phyloP scores from a whole-genome alignment of 1,284 basidiomycete species.

The Erythrobasidium hasegawianum region DNA sequence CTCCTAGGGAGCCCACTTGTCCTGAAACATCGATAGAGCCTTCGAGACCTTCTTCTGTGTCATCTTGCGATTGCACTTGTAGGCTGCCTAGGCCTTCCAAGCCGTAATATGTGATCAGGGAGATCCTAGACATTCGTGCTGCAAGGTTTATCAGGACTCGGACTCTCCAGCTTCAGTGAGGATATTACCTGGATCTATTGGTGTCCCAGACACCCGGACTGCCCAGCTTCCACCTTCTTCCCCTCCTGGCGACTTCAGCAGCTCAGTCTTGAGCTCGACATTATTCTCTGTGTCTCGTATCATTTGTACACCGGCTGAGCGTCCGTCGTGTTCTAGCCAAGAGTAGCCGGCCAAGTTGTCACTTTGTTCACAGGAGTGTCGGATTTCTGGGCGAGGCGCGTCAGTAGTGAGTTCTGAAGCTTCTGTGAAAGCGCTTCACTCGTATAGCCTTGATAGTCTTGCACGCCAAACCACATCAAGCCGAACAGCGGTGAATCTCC shows the following conservation, averaged over 20 bases:
- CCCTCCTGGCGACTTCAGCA: conserved; percentile 74
- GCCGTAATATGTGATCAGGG: conserved; percentile 78
- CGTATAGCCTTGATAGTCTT: conserved; percentile 57
- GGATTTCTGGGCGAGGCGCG: conserved; percentile 56
- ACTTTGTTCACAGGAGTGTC: conserved; percentile 83
- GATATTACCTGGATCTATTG: conserved; percentile 61
- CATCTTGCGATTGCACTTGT: conserved; percentile 67
- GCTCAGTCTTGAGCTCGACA: conserved; percentile 75
- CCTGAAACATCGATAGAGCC: conserved; percentile 69
- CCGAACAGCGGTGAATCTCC: conserved; percentile 86
- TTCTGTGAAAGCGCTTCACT: conserved; percentile 2
- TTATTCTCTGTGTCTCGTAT: conserved; percentile 78
- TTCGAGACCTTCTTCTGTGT: conserved; percentile 69
- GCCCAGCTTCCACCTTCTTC: conserved; percentile 84
- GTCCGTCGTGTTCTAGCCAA: conserved; percentile 81
- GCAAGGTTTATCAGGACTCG: conserved; percentile 38
- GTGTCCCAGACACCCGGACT: conserved; percentile 75
- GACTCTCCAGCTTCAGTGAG: not conserved
- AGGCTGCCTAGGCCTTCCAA: conserved; percentile 78
- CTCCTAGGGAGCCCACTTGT: conserved; percentile 68
- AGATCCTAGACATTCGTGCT: conserved; percentile 59
- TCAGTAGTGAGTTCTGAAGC: not conserved
- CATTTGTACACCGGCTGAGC: conserved; percentile 77
- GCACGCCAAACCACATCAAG: conserved; percentile 83
- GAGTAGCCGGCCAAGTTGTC: conserved; percentile 76